Base-by-base conservation (phyloP, 2,329 filamentous ascomycete species). In the Cryphonectria nitschkei region DNA sequence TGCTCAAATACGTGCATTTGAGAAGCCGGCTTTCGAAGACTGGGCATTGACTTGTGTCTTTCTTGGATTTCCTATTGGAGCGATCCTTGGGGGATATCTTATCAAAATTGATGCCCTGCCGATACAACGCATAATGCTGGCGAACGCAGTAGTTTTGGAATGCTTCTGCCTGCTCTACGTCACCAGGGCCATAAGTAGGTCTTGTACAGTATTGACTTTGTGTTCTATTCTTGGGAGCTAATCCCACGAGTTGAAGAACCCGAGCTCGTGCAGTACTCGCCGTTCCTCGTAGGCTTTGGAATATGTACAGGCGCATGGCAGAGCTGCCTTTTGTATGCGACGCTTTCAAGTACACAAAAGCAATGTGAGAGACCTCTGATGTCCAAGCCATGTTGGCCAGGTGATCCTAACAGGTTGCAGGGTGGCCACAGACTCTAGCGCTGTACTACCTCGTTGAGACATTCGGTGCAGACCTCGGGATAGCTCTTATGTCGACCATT, bases 271-370 rank as follows among this genome's bases (percentile, higher is more conserved):
- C 52, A 26, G n/a, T 56, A 29, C 52, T 26, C 52, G n/a, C 52
- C 52, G n/a, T 29, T 56, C 52, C 52, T 56, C n/a, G n/a, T 56
- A 6, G 52, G 52, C 52, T 56, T 56, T 4, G 52, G 52, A 14
- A 29, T 56, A 56, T 56, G 52, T 29, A 56, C 52, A 29, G 52
- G 52, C 52, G 52, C 26, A 29, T 56, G 52, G 52, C 52, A 56
- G 52, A 56, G 52, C 52, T 56, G 52, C 11, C 52, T 56, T 56
- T 29, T 56, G 13, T 56, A 56, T 56, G 52, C 52, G 26, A 56
- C 52, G n/a, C 52, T 56, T 7, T 56, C 52, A n/a, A 56, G 52
- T n/a, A 56, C 52, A 56, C 52, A 56, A 5, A 29, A 56, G n/a
- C 52, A 56, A 56, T 56, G 52, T 56, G 52, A 56, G 52, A 9